Evolutionary conservation across 257 asterid genomes (phyloP).

Genomic region (Cinchona pubescens): DNA sequence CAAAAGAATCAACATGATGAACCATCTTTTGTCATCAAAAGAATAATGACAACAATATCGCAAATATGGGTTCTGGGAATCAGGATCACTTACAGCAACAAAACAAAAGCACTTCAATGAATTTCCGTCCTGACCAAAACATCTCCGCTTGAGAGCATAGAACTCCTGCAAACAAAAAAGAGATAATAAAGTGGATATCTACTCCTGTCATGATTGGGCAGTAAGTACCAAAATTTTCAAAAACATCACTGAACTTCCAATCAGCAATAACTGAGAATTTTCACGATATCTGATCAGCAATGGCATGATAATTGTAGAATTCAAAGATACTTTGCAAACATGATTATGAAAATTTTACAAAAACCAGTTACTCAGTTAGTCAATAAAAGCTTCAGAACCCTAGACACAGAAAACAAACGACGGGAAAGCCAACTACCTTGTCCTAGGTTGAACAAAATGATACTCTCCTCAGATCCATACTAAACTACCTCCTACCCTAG

Average conservation of each 20-base stretch:
- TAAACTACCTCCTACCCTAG: no score
- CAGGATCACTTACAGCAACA: conserved; percentile 67
- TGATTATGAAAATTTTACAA: not conserved
- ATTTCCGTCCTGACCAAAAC: conserved; percentile 73
- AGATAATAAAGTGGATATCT: conserved; percentile 8
- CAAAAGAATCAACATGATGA: not conserved
- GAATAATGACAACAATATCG: not conserved
- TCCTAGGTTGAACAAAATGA: not conserved
- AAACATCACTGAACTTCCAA: not conserved
- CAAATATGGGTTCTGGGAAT: conserved; percentile 1
- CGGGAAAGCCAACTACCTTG: not conserved
- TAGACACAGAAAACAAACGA: not conserved
- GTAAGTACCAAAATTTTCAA: not conserved
- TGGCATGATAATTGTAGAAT: not conserved
- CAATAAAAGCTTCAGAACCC: not conserved
- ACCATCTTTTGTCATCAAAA: not conserved
- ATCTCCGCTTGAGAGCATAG: conserved; percentile 78
- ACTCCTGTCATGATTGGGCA: not conserved
- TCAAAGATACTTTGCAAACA: not conserved
- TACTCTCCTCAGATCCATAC: not conserved
- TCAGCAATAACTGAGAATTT: not conserved
- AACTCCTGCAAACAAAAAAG: conserved; percentile 60
- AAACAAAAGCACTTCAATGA: conserved; percentile 82
- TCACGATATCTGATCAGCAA: not conserved
- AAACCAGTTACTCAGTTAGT: not conserved